phyloP scores from a whole-genome alignment of 1,284 basidiomycete genomes.

The Tilletia caries region DNA sequence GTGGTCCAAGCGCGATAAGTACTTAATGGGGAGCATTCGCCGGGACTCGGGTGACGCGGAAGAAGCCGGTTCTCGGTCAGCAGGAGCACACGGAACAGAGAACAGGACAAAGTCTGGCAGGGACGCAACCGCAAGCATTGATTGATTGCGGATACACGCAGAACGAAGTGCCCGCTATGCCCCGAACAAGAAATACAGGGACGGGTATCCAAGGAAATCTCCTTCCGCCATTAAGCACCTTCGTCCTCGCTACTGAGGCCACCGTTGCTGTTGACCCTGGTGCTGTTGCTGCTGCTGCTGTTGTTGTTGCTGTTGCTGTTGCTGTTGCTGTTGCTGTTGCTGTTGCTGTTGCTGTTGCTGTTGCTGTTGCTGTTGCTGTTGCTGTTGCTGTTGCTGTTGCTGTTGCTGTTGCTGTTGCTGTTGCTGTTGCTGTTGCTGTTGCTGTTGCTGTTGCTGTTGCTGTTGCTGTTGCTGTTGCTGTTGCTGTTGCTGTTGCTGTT shows the following conservation, averaged over 20 bases:
- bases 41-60: no score
- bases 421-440: not conserved
- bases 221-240: no score
- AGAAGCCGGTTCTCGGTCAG: no score
- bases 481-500: not conserved
- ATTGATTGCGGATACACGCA: no score
- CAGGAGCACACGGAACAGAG: no score
- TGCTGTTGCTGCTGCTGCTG: not conserved
- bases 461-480: not conserved
- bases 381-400: not conserved
- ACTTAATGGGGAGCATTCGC: no score
- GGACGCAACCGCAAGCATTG: no score
- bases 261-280: not conserved
- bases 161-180: no score
- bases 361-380: not conserved
- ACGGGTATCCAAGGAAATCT: no score
- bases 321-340: not conserved
- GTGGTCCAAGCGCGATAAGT: no score
- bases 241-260: not conserved
- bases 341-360: not conserved
- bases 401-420: not conserved
- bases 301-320: not conserved
- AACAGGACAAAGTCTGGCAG: no score
- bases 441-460: not conserved
- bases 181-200: no score